These are phyloP conservation scores for Rhodotorula mucilaginosa DNA, from an alignment of 1,284 basidiomycete species.

Conservation along the genomic window DNA sequence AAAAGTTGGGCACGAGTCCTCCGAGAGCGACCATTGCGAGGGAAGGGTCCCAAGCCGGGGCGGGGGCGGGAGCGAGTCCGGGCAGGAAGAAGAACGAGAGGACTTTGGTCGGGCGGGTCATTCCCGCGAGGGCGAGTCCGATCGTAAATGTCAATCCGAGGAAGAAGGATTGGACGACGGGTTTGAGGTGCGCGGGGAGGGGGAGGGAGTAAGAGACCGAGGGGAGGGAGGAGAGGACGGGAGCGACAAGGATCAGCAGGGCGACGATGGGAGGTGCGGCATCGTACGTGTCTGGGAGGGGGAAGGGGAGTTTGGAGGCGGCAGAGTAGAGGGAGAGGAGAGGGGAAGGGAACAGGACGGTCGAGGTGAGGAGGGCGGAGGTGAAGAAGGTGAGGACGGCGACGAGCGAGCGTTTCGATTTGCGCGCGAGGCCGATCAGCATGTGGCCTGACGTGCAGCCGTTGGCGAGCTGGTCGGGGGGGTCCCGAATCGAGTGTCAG, in stretches of 20 bases:
- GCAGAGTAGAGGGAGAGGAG: background rate
- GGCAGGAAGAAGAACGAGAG: slow-evolving; percentile 40
- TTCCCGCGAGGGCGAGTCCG: slow-evolving; percentile 47
- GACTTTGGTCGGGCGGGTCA: slow-evolving; percentile 45
- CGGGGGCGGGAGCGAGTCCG: slow-evolving; percentile 2
- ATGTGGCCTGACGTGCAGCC: slow-evolving; percentile 48
- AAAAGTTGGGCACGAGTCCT: slow-evolving; percentile 52
- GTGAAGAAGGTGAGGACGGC: slow-evolving; percentile 46
- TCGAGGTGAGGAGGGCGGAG: slow-evolving; percentile 44
- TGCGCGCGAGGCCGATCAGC: slow-evolving; percentile 46
- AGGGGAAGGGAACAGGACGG: background rate
- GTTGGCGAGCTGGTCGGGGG: slow-evolving; percentile 40
- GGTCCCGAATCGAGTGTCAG: too few species aligned
- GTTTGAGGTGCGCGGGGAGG: background rate
- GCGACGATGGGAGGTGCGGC: slow-evolving; percentile 12
- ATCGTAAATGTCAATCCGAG: slow-evolving; percentile 45
- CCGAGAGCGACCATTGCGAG: slow-evolving; percentile 53
- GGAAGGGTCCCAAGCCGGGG: slow-evolving; percentile 51
- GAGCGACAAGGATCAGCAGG: slow-evolving; percentile 23
- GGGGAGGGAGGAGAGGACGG: slow-evolving; percentile 40
- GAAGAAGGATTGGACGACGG: slow-evolving; percentile 39
- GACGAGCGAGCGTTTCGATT: slow-evolving; percentile 44
- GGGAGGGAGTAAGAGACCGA: slow-evolving; percentile 21
- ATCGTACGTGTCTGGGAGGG: background rate
- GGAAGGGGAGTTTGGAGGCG: background rate